These are phyloP conservation scores for Fraxinus quadrangulata DNA, from an alignment of 257 asterid species.

Conservation along the genomic window DNA sequence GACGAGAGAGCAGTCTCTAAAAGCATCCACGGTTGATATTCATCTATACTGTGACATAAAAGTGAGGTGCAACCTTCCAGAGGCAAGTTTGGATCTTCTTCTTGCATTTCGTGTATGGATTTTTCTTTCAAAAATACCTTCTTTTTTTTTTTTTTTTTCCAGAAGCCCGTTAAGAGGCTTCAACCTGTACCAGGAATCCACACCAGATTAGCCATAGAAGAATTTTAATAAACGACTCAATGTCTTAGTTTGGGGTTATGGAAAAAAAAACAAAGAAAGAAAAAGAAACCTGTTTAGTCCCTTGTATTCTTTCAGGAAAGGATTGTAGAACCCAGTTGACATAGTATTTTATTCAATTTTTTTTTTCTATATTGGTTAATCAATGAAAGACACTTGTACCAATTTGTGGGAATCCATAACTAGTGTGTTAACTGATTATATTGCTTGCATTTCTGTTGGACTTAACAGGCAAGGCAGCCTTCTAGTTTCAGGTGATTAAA, in stretches of 20 bases:
- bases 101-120: constrained; percentile 29
- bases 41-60: constrained; percentile 33
- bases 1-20: constrained; percentile 30
- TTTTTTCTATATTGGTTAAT: constrained; percentile 31
- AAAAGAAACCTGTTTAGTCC: constrained; percentile 5
- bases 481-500: background rate
- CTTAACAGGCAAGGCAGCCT: background rate
- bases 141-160: constrained; percentile 39
- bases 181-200: constrained; percentile 42
- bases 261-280: constrained; percentile 23
- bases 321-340: constrained; percentile 32
- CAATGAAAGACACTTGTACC: constrained; percentile 30
- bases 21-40: constrained; percentile 22
- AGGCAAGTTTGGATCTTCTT: constrained; percentile 25
- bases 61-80: constrained; percentile 30
- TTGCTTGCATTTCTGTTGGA: background rate
- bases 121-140: constrained; percentile 32
- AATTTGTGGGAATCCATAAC: constrained; percentile 14
- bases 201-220: constrained; percentile 35
- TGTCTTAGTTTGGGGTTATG: constrained; percentile 34
- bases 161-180: constrained; percentile 37
- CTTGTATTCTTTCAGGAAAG: constrained; percentile 32
- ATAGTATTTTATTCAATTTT: constrained; percentile 36
- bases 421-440: background rate
- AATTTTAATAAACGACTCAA: constrained; percentile 43